Evolutionary conservation across 306 rosid genomes (phyloP).

Genomic region (Lathyrus oleraceus): DNA sequence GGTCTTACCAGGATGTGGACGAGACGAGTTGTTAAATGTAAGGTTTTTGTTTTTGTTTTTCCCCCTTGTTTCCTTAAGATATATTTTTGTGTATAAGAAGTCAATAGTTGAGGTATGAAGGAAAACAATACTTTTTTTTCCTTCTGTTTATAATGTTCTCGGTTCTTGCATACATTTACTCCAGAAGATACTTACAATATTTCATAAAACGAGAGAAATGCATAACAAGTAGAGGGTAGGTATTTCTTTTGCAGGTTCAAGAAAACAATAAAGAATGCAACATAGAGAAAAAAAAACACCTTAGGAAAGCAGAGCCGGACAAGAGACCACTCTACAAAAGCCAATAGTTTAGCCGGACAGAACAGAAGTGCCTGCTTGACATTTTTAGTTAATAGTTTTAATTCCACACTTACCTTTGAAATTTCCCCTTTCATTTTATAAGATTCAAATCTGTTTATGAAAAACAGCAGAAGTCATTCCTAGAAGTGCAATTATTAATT

Average conservation of each 20-base stretch:
- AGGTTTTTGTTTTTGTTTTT: neutral
- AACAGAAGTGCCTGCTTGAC: neutral
- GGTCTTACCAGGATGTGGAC: conserved; percentile 84
- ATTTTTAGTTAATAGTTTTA: neutral
- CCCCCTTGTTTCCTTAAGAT: conserved; percentile 16
- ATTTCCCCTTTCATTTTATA: neutral
- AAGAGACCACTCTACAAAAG: neutral
- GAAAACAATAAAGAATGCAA: neutral
- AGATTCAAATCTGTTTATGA: neutral
- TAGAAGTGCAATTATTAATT: neutral
- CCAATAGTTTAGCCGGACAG: neutral
- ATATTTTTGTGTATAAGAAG: neutral
- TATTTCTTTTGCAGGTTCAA: conserved; percentile 4
- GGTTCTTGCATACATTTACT: neutral
- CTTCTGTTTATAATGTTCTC: neutral
- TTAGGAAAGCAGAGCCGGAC: conserved; percentile 10
- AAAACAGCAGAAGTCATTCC: neutral
- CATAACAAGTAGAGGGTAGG: neutral
- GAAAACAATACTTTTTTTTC: neutral
- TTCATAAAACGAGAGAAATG: conserved; percentile 11
- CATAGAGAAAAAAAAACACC: neutral
- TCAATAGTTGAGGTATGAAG: neutral
- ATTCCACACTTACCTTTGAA: neutral
- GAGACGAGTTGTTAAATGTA: conserved; percentile 86
- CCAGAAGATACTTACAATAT: neutral